Conservation (phyloP, 75 land plant genomes). For the Pseudotsuga menziesii region DNA sequence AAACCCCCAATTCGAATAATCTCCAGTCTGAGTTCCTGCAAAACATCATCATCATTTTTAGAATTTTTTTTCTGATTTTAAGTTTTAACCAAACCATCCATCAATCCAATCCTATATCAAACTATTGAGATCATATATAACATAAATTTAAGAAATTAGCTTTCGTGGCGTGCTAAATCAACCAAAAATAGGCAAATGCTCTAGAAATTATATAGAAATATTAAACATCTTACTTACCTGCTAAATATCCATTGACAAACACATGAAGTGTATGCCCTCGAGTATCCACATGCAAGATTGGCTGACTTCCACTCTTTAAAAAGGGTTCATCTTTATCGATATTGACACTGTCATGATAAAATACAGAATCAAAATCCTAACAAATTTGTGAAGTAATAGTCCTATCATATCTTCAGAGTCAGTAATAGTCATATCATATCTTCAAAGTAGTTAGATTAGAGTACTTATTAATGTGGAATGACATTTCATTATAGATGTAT, state of each 20-base stretch:
- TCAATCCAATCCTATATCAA: not conserved
- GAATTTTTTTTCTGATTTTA: not conserved
- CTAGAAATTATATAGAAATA: no score
- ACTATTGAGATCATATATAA: not conserved
- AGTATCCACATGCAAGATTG: conserved; percentile 12
- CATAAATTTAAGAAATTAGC: not conserved
- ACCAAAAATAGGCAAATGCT: not conserved
- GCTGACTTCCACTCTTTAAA: conserved; percentile 1
- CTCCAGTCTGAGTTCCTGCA: conserved; percentile 33
- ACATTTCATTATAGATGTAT: no score
- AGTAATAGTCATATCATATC: no score
- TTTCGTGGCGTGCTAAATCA: not conserved
- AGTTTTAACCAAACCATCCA: no score
- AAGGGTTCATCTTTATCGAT: conserved; percentile 19
- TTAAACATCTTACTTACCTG: conserved; percentile 21
- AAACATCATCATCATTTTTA: conserved; percentile 62
- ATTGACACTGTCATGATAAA: conserved; percentile 18
- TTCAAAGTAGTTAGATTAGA: no score
- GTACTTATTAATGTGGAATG: no score
- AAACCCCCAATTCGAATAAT: not conserved
- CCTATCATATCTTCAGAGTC: no score
- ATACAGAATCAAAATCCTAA: no score
- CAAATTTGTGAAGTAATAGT: no score
- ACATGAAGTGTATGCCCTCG: conserved; percentile 43
- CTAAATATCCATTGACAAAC: conserved; percentile 42